Base-by-base conservation (phyloP, 345 rosid species). In the Boechera retrofracta region DNA sequence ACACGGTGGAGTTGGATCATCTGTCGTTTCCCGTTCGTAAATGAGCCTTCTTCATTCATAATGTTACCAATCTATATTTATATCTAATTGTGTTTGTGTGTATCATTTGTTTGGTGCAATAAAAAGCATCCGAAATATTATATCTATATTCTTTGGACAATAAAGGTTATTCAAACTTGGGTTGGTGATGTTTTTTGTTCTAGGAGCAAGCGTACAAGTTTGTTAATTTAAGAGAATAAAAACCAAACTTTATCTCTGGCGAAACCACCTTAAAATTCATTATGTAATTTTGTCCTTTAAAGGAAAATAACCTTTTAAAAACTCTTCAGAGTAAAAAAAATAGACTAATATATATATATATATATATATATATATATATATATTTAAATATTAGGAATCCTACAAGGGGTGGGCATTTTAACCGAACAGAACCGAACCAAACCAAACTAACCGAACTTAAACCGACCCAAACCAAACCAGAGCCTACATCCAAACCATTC, bases 61-160 rank as follows among this genome's bases (percentile, higher is more conserved):
- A 58, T 26, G 26, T 71, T 47, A 6, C 5, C 32, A 61, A 11
- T 55, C 0, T 63, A 39, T 21, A 4, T 76, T 42, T 45, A 70
- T 70, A 12, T 63, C 71, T 38, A 36, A 55, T 64, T 63, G 44
- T 45, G 35, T 47, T 26, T 56, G 24, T 55, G 16, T 55, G 12
- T 54, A 55, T 77, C 36, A 76, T 60, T 76, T 38, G 45, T 56
- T 63, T 77, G 77, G 38, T 71, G 44, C 47, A 77, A 71, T 56
- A 71, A 64, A 54, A 71, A 36, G 12, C 41, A 62, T 53, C 5
- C 9, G 33, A 45, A 21, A 7, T 77, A 10, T 54, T 12, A 39
- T 7, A 67, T 58, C 0, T 58, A n/a, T 38, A 48, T 21, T 55
- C 38, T 33, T 58, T 33, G 42, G 42, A n/a, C 26, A 9, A 57